These are phyloP conservation scores for Alternaria arbusti DNA, from an alignment of 2,329 filamentous ascomycete genomes.

Conservation along the genomic window DNA sequence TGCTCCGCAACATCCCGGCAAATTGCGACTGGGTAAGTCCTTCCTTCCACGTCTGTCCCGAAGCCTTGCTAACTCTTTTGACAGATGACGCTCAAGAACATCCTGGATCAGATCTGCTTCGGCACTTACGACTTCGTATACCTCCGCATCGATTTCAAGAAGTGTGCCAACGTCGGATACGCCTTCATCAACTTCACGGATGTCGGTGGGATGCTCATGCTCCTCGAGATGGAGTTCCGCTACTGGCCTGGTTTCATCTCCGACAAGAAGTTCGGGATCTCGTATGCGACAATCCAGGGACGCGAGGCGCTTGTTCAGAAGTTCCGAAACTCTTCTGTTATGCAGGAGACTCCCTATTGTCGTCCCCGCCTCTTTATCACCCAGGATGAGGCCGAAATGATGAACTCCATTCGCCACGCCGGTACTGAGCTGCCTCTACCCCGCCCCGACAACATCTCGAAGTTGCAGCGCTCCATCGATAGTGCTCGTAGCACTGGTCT, in stretches of 20 bases:
- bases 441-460: constrained; percentile 80
- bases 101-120: constrained; percentile 78
- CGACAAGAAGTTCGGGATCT: constrained; percentile 86
- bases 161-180: constrained; percentile 78
- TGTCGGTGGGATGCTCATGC: constrained; percentile 52
- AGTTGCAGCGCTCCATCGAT: constrained; percentile 85
- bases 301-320: constrained; percentile 90
- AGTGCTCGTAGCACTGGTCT: constrained; percentile 88
- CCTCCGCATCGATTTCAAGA: constrained; percentile 72
- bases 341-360: constrained; percentile 82
- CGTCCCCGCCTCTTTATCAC: constrained; percentile 74
- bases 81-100: constrained; percentile 65
- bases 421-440: constrained; percentile 80
- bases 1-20: constrained; percentile 95
- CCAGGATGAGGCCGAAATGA: constrained; percentile 52
- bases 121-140: constrained; percentile 96
- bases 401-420: constrained; percentile 53
- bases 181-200: constrained; percentile 95
- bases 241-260: constrained; percentile 79
- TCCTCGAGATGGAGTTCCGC: constrained; percentile 41
- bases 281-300: constrained; percentile 97
- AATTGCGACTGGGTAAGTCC: constrained; percentile 70
- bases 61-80: constrained; percentile 18
- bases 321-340: constrained; percentile 95
- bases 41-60: neutral